These are phyloP conservation scores for Cyclocybe cylindracea DNA, from an alignment of 768 basidiomycete species.

Conservation along the genomic window DNA sequence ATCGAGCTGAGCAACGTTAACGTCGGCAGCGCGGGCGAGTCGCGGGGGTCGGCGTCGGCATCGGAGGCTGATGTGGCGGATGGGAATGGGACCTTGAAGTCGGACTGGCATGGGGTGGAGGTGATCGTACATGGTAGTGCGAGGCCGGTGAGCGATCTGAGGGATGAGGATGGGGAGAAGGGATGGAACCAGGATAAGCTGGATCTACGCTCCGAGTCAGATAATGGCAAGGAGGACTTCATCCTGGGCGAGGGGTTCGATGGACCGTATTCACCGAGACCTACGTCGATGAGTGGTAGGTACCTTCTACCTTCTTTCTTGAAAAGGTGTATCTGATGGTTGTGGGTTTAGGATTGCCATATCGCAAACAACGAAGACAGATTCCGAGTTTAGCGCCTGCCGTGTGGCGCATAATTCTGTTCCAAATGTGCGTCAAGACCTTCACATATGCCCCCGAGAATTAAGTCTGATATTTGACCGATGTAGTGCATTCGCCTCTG, in stretches of 20 bases:
- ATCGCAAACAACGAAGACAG: constrained; percentile 21
- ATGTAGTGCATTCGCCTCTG: constrained; percentile 41
- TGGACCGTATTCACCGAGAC: neutral
- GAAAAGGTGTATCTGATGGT: constrained; percentile 3
- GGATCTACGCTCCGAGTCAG: neutral
- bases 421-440: constrained; percentile 47
- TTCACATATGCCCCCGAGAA: neutral
- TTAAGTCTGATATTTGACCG: neutral
- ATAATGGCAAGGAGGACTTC: neutral
- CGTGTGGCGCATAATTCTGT: constrained; percentile 54
- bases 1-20: too few relatives aligned
- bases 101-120: neutral
- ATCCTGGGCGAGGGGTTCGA: neutral
- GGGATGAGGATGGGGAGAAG: neutral
- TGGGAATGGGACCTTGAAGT: neutral
- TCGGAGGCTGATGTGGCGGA: too few relatives aligned
- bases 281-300: neutral
- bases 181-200: neutral
- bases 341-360: constrained; percentile 9
- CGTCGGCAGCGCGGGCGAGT: too few relatives aligned
- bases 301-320: neutral
- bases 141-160: neutral
- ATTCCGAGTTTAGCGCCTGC: constrained; percentile 38
- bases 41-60: too few relatives aligned
- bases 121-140: neutral